Conservation (phyloP, 805 yeast species). For the Candida chilensis region DNA sequence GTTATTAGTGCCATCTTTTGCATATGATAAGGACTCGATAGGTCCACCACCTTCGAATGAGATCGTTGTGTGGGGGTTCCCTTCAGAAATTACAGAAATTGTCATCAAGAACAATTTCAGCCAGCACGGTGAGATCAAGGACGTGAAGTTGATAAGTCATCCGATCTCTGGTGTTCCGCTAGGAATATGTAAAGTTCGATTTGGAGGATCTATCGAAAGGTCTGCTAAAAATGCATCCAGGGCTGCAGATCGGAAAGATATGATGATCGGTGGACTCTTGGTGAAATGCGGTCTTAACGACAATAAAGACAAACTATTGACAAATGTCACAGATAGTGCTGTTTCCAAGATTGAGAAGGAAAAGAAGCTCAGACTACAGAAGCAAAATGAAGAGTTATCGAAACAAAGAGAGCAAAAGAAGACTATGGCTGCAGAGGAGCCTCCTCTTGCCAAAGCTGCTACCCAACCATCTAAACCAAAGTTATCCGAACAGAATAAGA, state of each 20-base stretch:
- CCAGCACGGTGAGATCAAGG: conserved; percentile 54
- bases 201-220: conserved; percentile 43
- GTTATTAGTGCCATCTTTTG: conserved; percentile 26
- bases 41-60: conserved; percentile 71
- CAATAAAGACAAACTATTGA: conserved; percentile 24
- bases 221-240: conserved; percentile 36
- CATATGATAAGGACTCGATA: conserved; percentile 61
- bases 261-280: conserved; percentile 42
- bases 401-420: conserved; percentile 7
- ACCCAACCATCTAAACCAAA: too few relatives aligned
- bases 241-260: conserved; percentile 33
- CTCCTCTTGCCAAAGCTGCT: conserved; percentile 1
- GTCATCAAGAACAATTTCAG: conserved; percentile 43
- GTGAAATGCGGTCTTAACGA: conserved; percentile 47
- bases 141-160: conserved; percentile 52
- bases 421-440: conserved; percentile 3
- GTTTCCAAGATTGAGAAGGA: conserved; percentile 25
- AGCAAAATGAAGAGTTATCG: conserved; percentile 12
- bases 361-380: conserved; percentile 14
- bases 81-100: conserved; percentile 38
- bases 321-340: conserved; percentile 15
- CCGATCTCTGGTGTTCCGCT: conserved; percentile 72
- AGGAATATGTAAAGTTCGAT: conserved; percentile 59
- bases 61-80: conserved; percentile 60
- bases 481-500: too few relatives aligned